phyloP scores from a whole-genome alignment of 306 rosid species.

The Vigna mungo region DNA sequence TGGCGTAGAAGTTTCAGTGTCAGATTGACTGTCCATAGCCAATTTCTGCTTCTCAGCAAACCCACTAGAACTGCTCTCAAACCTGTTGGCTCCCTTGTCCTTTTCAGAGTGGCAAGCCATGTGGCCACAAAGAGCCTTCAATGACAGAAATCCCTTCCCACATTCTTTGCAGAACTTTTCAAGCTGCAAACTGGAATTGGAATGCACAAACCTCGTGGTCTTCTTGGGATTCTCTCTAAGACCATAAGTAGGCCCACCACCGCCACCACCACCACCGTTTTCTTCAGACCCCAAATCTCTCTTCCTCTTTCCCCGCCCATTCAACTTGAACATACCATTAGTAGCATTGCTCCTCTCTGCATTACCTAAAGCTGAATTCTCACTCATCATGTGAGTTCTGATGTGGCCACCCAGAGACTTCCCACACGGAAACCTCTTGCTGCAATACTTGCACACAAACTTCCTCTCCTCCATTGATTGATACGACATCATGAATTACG shows the following conservation, averaged over 20 bases:
- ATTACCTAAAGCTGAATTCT: constrained; percentile 46
- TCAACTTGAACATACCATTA: constrained; percentile 48
- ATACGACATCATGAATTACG: constrained; percentile 9
- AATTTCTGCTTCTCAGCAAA: constrained; percentile 55
- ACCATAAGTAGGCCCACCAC: constrained; percentile 3
- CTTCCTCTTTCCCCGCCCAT: constrained; percentile 56
- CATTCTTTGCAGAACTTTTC: constrained; percentile 74
- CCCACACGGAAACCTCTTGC: constrained; percentile 69
- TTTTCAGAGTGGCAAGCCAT: constrained; percentile 89
- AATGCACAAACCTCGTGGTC: constrained; percentile 66
- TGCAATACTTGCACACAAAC: constrained; percentile 80
- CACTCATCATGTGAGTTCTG: constrained; percentile 73
- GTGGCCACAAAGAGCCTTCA: constrained; percentile 87
- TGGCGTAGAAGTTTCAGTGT: constrained; percentile 63
- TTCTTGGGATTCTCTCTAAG: constrained; percentile 88
- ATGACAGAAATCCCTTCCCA: constrained; percentile 79
- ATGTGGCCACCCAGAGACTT: constrained; percentile 85
- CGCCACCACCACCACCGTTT: neutral
- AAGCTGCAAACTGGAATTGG: constrained; percentile 44
- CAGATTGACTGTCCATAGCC: constrained; percentile 71
- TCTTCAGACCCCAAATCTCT: constrained; percentile 60
- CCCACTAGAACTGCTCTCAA: constrained; percentile 46
- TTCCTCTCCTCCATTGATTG: constrained; percentile 57
- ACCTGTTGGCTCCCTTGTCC: constrained; percentile 52
- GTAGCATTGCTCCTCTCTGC: constrained; percentile 41